Percentiles rank a stretch among this genome's conserved stretches.
phyloP scores from a whole-genome alignment of 495 filamentous ascomycete species.

The Sabuloglossum arenarium region DNA sequence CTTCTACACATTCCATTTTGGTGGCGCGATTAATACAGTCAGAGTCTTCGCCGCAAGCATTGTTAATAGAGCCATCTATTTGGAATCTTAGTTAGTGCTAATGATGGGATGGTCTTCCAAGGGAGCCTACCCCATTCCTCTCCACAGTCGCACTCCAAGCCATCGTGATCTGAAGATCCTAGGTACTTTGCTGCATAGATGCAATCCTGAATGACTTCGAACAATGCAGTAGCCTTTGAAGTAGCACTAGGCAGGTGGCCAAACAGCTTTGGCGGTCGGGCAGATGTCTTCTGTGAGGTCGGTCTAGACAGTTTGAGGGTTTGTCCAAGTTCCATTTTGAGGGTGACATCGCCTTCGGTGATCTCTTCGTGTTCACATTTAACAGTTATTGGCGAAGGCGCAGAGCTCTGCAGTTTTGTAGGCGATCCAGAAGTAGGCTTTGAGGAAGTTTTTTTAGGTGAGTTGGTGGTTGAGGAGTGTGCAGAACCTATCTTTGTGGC shows the following conservation, averaged over 20 bases:
- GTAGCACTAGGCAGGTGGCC: slow-evolving; percentile 52
- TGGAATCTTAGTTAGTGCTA: slow-evolving; percentile 13
- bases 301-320: slow-evolving; percentile 55
- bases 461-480: slow-evolving; percentile 11
- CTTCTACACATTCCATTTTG: slow-evolving; percentile 83
- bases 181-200: slow-evolving; percentile 76
- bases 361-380: slow-evolving; percentile 24
- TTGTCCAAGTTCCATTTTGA: slow-evolving; percentile 46
- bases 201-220: slow-evolving; percentile 62
- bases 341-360: slow-evolving; percentile 34
- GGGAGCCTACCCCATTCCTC: slow-evolving; percentile 82
- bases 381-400: slow-evolving; percentile 17
- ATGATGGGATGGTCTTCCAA: slow-evolving; percentile 5
- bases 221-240: slow-evolving; percentile 48
- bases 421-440: slow-evolving; percentile 22
- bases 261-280: slow-evolving; percentile 42
- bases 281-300: slow-evolving; percentile 44
- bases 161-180: slow-evolving; percentile 73
- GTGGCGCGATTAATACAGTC: slow-evolving; percentile 98
- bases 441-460: slow-evolving; percentile 13
- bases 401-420: slow-evolving; percentile 16
- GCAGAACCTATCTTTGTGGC: slow-evolving; percentile 5
- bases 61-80: slow-evolving; percentile 48
- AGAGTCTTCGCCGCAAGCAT: slow-evolving; percentile 86
- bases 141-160: slow-evolving; percentile 84